phyloP scores from a whole-genome alignment of 352 stramenopile genomes.

The Pythium graminicola region DNA sequence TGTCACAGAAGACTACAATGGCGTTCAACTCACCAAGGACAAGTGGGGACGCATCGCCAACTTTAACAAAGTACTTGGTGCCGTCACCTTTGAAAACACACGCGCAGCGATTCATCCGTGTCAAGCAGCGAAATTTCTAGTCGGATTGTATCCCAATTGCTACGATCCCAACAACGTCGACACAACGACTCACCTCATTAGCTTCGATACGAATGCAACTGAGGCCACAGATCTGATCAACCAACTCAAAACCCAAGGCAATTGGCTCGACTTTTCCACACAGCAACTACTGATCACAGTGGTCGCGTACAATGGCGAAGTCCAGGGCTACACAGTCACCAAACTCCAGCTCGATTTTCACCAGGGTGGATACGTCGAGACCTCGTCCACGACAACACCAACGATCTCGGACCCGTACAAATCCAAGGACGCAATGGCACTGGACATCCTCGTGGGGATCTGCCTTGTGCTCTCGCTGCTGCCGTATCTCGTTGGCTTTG shows the following conservation, averaged over 20 bases:
- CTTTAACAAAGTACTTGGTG: conserved; percentile 31
- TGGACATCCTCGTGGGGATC: conserved; percentile 26
- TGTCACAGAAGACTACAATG: conserved; percentile 33
- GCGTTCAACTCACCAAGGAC: conserved; percentile 22
- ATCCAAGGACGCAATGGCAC: conserved; percentile 3
- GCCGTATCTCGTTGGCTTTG: not conserved
- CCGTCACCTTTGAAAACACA: conserved; percentile 24
- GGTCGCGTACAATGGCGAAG: conserved; percentile 33
- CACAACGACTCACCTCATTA: conserved; percentile 20
- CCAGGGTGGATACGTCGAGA: conserved; percentile 23
- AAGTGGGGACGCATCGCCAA: conserved; percentile 25
- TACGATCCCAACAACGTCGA: conserved; percentile 19
- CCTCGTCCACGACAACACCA: conserved; percentile 15
- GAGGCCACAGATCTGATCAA: conserved; percentile 11
- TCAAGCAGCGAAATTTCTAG: conserved; percentile 15
- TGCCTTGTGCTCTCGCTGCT: conserved; percentile 15
- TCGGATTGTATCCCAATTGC: conserved; percentile 28
- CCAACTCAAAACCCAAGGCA: conserved; percentile 17
- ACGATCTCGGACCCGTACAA: conserved; percentile 29
- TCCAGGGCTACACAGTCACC: conserved; percentile 27
- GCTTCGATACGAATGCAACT: conserved; percentile 23
- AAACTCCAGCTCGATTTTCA: conserved; percentile 27
- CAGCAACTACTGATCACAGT: conserved; percentile 29
- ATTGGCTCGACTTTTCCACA: conserved; percentile 27
- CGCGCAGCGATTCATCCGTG: conserved; percentile 10